Evolutionary conservation across 1,139 yeast species (phyloP).

Genomic region (Protomyces inouyei): DNA sequence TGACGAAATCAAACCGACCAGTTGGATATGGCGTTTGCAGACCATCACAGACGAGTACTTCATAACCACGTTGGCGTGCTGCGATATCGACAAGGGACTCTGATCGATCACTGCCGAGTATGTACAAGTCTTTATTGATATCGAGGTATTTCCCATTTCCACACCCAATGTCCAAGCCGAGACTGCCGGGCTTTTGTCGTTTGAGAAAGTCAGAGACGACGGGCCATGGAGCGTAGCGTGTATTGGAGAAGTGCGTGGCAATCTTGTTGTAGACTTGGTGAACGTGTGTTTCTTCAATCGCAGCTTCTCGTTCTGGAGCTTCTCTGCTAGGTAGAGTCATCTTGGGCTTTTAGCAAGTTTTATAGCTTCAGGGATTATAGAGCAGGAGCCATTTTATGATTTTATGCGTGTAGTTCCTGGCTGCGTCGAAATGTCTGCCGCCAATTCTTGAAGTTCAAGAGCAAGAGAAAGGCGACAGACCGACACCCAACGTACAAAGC

Average conservation of each 20-base stretch:
- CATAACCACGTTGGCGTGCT: constrained; percentile 40
- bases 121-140: constrained; percentile 59
- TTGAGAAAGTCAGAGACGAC: constrained; percentile 69
- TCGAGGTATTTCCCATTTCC: constrained; percentile 91
- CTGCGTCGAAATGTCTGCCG: too few species aligned
- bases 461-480: too few species aligned
- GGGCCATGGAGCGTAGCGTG: constrained; percentile 97
- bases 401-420: too few species aligned
- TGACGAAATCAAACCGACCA: constrained; percentile 72
- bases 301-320: background rate
- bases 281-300: constrained; percentile 63
- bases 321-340: background rate
- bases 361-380: too few species aligned
- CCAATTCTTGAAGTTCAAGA: too few species aligned
- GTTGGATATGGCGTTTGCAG: constrained; percentile 61
- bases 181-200: constrained; percentile 43
- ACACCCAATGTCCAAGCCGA: constrained; percentile 70
- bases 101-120: constrained; percentile 74
- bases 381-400: too few species aligned
- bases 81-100: constrained; percentile 75
- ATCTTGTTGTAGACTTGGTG: constrained; percentile 88
- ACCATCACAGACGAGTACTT: constrained; percentile 71
- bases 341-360: background rate
- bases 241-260: constrained; percentile 86
- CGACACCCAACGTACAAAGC: too few species aligned